phyloP scores from a whole-genome alignment of 2,329 filamentous ascomycete species.

The Pyrenochaeta sp. region DNA sequence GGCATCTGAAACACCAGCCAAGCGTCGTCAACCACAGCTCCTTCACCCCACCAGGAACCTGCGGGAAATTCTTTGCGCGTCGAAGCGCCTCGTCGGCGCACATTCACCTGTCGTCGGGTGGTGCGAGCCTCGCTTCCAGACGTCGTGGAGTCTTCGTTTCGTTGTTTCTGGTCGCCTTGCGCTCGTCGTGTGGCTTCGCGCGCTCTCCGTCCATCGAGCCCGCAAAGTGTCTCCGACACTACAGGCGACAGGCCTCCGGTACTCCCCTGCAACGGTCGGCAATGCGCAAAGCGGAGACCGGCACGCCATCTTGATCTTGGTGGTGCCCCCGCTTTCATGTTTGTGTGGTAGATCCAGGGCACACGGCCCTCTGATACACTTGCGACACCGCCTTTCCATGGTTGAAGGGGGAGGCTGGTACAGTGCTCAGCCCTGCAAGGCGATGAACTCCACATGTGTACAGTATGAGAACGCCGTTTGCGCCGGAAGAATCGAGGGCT shows the following conservation, averaged over 20 bases:
- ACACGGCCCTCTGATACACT: slow-evolving; percentile 26
- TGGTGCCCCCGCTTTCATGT: slow-evolving; percentile 32
- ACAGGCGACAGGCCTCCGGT: slow-evolving; percentile 31
- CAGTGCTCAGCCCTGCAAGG: slow-evolving; percentile 10
- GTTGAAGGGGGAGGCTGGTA: slow-evolving; percentile 10
- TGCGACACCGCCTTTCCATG: slow-evolving; percentile 16
- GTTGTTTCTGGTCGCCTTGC: slow-evolving; percentile 21
- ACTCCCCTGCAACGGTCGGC: slow-evolving; percentile 21
- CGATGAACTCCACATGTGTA: slow-evolving; percentile 12
- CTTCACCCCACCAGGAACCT: slow-evolving; percentile 21
- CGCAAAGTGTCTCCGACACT: slow-evolving; percentile 22
- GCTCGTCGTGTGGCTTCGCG: slow-evolving; percentile 28
- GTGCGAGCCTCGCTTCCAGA: slow-evolving; percentile 29
- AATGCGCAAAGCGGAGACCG: slow-evolving; percentile 19
- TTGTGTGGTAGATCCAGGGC: slow-evolving; percentile 36
- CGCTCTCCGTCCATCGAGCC: slow-evolving; percentile 12
- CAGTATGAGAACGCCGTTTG: slow-evolving; percentile 12
- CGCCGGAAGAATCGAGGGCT: slow-evolving; percentile 24
- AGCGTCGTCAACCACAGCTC: slow-evolving; percentile 26
- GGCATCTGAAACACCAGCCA: slow-evolving; percentile 31
- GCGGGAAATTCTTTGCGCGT: slow-evolving; percentile 21
- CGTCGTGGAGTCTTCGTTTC: slow-evolving; percentile 24
- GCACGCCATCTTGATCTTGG: slow-evolving; percentile 26
- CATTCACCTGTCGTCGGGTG: slow-evolving; percentile 44
- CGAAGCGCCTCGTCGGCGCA: slow-evolving; percentile 40